phyloP scores from a whole-genome alignment of 2,329 filamentous ascomycete genomes.

The Pyrenophora teres region DNA sequence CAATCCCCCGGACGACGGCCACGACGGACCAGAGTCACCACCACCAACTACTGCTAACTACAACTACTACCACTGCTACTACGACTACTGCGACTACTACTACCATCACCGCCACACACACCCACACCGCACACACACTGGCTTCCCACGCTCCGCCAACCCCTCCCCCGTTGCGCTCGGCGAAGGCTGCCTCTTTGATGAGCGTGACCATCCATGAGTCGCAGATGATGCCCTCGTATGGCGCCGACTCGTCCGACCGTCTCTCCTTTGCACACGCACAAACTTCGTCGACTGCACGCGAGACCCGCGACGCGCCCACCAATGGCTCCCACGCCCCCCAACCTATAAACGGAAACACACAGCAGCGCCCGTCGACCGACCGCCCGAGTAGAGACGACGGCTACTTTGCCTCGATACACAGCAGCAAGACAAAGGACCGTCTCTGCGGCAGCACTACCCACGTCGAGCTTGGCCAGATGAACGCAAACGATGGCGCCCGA shows the following conservation, averaged over 20 bases:
- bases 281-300: conserved; percentile 37
- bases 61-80: too few relatives aligned
- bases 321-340: conserved; percentile 32
- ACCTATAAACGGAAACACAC: conserved; percentile 42
- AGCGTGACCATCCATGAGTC: conserved; percentile 43
- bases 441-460: conserved; percentile 38
- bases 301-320: conserved; percentile 27
- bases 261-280: conserved; percentile 36
- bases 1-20: conserved; percentile 17
- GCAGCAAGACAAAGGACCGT: conserved; percentile 41
- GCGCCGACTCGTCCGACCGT: conserved; percentile 51
- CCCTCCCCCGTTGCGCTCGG: conserved; percentile 32
- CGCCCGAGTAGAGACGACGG: conserved; percentile 50
- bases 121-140: conserved; percentile 23
- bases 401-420: conserved; percentile 51
- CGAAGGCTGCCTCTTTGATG: conserved; percentile 37
- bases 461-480: conserved; percentile 44
- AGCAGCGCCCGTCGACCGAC: conserved; percentile 33
- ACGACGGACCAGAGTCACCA: conserved; percentile 5
- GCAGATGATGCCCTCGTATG: conserved; percentile 57
- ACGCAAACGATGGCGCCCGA: conserved; percentile 28
- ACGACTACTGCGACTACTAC: background rate
- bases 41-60: background rate
- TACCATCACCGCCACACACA: conserved; percentile 12
- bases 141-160: conserved; percentile 34